phyloP scores from a whole-genome alignment of 345 rosid genomes.

The Kandelia obovata region DNA sequence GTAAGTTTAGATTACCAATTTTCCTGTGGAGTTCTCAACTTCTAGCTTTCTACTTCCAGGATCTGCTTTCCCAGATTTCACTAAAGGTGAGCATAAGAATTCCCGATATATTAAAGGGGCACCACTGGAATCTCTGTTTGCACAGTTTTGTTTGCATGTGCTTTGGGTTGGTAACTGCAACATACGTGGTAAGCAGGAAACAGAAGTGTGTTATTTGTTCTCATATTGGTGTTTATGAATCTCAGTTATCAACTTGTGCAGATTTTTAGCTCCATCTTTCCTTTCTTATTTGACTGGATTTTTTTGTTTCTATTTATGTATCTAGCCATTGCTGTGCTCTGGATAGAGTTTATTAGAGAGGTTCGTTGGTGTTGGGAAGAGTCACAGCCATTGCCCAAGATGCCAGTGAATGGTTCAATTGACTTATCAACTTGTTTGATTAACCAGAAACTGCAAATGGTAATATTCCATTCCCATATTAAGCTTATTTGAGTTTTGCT shows the following conservation, averaged over 20 bases:
- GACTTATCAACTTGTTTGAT: conserved; percentile 65
- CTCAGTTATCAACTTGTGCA: not conserved
- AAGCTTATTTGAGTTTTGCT: not conserved
- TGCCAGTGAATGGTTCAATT: conserved; percentile 56
- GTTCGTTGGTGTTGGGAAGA: conserved; percentile 99
- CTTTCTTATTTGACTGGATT: not conserved
- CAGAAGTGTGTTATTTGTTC: conserved; percentile 1
- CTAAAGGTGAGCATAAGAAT: conserved; percentile 57
- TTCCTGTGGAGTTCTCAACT: not conserved
- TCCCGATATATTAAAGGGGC: conserved; percentile 91
- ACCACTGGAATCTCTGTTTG: conserved; percentile 71
- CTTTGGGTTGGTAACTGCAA: conserved; percentile 93
- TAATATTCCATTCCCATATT: conserved; percentile 28
- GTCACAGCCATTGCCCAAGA: conserved; percentile 75
- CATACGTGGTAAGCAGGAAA: conserved; percentile 67
- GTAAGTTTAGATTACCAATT: not conserved
- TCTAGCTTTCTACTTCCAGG: conserved; percentile 31
- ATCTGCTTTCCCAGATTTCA: conserved; percentile 40
- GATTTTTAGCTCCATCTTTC: not conserved
- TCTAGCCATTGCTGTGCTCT: conserved; percentile 80
- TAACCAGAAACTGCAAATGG: conserved; percentile 93
- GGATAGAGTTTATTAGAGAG: conserved; percentile 96
- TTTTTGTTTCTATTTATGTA: not conserved
- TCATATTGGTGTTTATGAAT: not conserved
- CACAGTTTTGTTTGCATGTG: conserved; percentile 78